Base-by-base conservation (phyloP, 257 asterid genomes). In the Euphrasia confusa region DNA sequence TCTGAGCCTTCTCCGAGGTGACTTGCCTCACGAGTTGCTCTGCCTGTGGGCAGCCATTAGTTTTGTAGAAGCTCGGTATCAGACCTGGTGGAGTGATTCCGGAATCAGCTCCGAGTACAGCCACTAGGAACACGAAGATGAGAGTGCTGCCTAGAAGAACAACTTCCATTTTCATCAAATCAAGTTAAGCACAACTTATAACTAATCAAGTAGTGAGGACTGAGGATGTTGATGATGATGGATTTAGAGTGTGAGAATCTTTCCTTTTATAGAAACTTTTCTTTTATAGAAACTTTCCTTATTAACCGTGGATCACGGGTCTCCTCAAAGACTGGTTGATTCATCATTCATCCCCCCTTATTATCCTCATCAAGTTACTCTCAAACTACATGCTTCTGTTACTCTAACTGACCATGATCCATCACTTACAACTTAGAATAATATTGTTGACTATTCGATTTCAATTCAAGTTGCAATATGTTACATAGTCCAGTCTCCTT, bases 11-110 rank as follows among this genome's bases (percentile, higher is more conserved):
- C 1, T 67, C 76, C 68, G 71, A 18, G 2, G 72, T 72, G 17
- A 77, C 13, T 24, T 44, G 64, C 1, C 71, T 72, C 74, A 80
- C 86, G 1, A 74, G 56, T 2, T 49, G 18, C 60, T 77, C 83
- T 7, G 74, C 83, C 49, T 64, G 69, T 7, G 79, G 73, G 39
- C 86, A 74, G 3, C 58, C 37, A 0, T 61, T 73, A 1, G 21
- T 64, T 27, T 35, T 44, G 18, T 79, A 79, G 18, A 76, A 79
- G 44, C 70, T 17, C 0, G 21, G 28, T 28, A 44, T 10, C 69
- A 79, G 14, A 26, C 71, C 71, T 3, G 11, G 50, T 37, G 68
- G 63, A 7, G 63, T 12, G 18, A 42, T 12, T 53, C 28, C 40
- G 62, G 39, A 17, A 11, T 58, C 63, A 10, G 42, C 67, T 26